Evolutionary conservation across 139 green algal species (phyloP), one percentile per base, ranked within the genome.

Genomic region (Closterium sp.): DNA sequence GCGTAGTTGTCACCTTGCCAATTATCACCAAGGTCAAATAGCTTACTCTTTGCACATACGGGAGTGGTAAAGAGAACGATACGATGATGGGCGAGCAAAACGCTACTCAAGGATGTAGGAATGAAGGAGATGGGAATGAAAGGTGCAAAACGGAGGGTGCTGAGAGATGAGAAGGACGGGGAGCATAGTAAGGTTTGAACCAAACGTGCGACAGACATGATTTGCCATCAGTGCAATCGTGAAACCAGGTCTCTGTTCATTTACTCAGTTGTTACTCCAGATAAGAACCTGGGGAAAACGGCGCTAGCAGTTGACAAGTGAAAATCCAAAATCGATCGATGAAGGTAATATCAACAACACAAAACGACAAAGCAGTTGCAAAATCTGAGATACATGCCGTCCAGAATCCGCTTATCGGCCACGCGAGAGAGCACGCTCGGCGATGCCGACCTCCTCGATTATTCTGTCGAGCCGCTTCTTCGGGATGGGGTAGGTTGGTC

Each of bases 391-490:
- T 45, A 73, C 50, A 73, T 73, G 50, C 13, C 13, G 17, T 73
- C 50, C 50, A 73, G 9, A 73, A 73, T 11, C 50, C 50, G 50
- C 50, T 70, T 93, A 94, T n/a, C 92, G 62, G 24, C 90, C 92
- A 21, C 86, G 30, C 24, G 24, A 38, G 21, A 94, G 85, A 30
- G 70, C 90, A 9, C 29, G 86, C 85, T 94, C 92, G 28, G 92
- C 86, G 73, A 91, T 79, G 17, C 79, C 29, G 17, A 95, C 19
- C 86, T 95, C 92, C 87, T 94, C 34, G 4, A 94, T 1, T 31
- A 95, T 91, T n/a, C 92, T 86, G 24, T 93, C 86, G 29, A 70
- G 30, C 10, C 92, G 90, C 92, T 95, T 95, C 10, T 92, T 62
- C 13, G 92, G 92, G 62, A 95, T 45, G 19, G 92, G 92, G 87